phyloP scores from a whole-genome alignment of 1,284 basidiomycete species.

The Rhodotorula sp. region DNA sequence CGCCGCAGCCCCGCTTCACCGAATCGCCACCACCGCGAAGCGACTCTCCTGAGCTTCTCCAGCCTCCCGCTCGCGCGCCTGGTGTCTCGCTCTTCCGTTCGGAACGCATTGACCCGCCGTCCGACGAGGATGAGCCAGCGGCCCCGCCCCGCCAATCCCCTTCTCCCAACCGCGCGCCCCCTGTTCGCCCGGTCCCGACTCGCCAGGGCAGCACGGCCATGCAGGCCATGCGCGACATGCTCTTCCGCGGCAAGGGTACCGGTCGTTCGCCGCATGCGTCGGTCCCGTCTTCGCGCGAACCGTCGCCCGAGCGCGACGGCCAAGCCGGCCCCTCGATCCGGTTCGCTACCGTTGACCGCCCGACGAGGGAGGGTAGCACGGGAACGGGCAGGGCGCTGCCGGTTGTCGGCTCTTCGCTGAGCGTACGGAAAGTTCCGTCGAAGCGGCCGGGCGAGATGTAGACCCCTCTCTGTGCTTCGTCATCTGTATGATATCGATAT shows the following conservation, averaged over 20 bases:
- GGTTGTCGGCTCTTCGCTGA: constrained; percentile 26
- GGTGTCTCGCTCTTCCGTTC: constrained; percentile 28
- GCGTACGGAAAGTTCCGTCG: constrained; percentile 23
- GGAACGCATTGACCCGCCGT: constrained; percentile 26
- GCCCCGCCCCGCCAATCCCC: not conserved
- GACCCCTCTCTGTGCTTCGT: not conserved
- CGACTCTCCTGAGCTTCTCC: not conserved
- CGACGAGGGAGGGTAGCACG: constrained; percentile 15
- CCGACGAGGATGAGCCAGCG: constrained; percentile 25
- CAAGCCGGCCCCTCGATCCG: constrained; percentile 19
- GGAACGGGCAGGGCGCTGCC: constrained; percentile 33
- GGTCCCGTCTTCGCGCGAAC: constrained; percentile 1
- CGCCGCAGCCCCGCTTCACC: constrained; percentile 4
- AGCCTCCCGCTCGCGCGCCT: not conserved
- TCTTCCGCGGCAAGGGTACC: constrained; percentile 8
- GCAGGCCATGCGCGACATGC: constrained; percentile 20
- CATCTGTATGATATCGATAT: not conserved
- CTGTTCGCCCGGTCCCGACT: not conserved
- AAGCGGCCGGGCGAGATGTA: not conserved
- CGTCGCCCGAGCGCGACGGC: not conserved
- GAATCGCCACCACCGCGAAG: not conserved
- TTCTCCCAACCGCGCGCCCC: not conserved
- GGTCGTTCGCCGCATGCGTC: not conserved
- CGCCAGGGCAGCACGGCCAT: constrained; percentile 21
- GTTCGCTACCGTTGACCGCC: constrained; percentile 26